Evolutionary conservation across 768 basidiomycete genomes (phyloP).

Genomic region (Leccinellum rugosiceps): DNA sequence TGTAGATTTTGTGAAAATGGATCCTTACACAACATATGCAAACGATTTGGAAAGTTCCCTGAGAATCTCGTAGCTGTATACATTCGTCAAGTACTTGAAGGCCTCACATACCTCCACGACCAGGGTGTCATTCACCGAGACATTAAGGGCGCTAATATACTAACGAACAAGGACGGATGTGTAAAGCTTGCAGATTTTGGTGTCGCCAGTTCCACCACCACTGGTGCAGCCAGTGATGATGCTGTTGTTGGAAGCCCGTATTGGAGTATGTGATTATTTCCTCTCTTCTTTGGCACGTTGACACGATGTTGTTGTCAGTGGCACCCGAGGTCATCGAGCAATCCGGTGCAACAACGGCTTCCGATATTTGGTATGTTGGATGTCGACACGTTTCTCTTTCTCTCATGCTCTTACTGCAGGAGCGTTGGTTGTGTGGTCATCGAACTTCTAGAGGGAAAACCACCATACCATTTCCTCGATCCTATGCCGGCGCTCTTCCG

Average conservation of each 20-base stretch:
- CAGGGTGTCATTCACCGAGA: conserved; percentile 99
- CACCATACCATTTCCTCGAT: conserved; percentile 92
- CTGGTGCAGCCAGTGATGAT: conserved; percentile 74
- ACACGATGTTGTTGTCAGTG: conserved; percentile 49
- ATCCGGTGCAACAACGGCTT: conserved; percentile 93
- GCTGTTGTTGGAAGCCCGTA: conserved; percentile 98
- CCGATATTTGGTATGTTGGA: conserved; percentile 83
- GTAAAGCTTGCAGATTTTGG: conserved; percentile 99
- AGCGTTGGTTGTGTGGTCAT: conserved; percentile 98
- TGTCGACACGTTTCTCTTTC: background rate
- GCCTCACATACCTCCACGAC: conserved; percentile 94
- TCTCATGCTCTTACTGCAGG: conserved; percentile 32
- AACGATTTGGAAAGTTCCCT: conserved; percentile 98
- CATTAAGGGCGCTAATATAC: conserved; percentile 98
- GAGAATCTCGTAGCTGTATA: conserved; percentile 96
- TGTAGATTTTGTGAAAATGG: conserved; percentile 94
- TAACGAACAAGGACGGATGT: conserved; percentile 97
- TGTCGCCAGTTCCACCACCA: conserved; percentile 78
- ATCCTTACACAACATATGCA: conserved; percentile 90
- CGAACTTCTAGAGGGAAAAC: conserved; percentile 84
- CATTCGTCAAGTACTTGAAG: conserved; percentile 93
- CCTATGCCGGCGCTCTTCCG: conserved; percentile 99
- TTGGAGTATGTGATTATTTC: conserved; percentile 70
- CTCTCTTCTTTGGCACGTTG: conserved; percentile 2
- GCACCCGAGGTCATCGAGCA: conserved; percentile 99